A percentile compares a stretch with the other conserved stretches of the same genome.
Evolutionary conservation across 2,329 filamentous ascomycete genomes (phyloP).

Genomic region (Magnaporthales sp.): DNA sequence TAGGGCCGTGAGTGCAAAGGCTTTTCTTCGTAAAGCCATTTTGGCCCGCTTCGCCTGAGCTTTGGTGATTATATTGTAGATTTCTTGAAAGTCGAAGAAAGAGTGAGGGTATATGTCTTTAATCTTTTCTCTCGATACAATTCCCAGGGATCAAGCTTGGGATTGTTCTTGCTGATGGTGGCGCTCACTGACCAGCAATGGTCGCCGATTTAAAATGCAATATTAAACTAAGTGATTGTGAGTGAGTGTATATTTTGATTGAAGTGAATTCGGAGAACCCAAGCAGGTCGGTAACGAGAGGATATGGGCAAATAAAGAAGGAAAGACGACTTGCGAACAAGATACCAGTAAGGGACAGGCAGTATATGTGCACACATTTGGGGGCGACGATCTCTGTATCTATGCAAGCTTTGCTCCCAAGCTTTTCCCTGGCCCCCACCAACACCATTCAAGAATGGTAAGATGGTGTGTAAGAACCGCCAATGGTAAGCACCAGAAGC

Average conservation of each 20-base stretch:
- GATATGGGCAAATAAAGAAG: not conserved
- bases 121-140: not conserved
- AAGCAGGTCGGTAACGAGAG: not conserved
- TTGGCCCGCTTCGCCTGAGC: not conserved
- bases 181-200: not conserved
- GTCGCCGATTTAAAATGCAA: not conserved
- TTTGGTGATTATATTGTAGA: not conserved
- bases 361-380: not conserved
- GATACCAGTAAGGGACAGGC: not conserved
- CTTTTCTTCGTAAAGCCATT: not conserved
- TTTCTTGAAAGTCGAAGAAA: not conserved
- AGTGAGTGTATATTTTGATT: not conserved
- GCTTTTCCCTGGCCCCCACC: not conserved
- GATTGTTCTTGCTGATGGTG: not conserved
- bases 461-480: slow-evolving; percentile 1
- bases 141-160: not conserved
- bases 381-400: not conserved
- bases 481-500: not conserved
- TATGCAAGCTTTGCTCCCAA: not conserved
- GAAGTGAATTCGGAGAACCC: not conserved
- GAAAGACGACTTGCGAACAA: not conserved
- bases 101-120: not conserved
- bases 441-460: not conserved
- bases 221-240: not conserved
- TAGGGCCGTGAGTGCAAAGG: not conserved